These are phyloP conservation scores for Teratosphaeria gauchensis DNA, from an alignment of 2,329 filamentous ascomycete genomes.

Conservation along the genomic window DNA sequence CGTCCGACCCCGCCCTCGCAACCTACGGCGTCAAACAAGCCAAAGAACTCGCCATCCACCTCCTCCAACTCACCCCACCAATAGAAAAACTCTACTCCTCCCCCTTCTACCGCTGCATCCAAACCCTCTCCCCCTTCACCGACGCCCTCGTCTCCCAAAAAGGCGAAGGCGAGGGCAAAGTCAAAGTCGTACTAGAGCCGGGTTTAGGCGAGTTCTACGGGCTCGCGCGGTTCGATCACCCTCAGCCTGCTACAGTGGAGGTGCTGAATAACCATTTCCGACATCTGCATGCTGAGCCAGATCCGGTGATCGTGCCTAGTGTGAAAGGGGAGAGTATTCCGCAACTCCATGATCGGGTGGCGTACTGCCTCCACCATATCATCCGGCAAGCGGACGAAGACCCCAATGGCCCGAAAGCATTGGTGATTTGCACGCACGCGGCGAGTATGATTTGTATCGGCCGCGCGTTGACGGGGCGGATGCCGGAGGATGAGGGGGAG, in stretches of 20 bases:
- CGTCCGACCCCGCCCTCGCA: conserved; percentile 78
- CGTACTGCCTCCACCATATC: conserved; percentile 58
- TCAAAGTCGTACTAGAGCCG: conserved; percentile 28
- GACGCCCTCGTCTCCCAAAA: conserved; percentile 34
- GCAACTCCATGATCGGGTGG: conserved; percentile 71
- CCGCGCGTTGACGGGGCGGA: conserved; percentile 64
- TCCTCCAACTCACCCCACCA: conserved; percentile 53
- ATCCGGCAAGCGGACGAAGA: conserved; percentile 61
- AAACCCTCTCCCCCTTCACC: conserved; percentile 67
- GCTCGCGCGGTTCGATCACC: conserved; percentile 73
- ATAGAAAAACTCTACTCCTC: conserved; percentile 73
- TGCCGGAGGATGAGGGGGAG: conserved; percentile 60
- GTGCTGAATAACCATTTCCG: conserved; percentile 61
- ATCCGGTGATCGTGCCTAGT: conserved; percentile 56
- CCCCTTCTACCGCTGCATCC: conserved; percentile 78
- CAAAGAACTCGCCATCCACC: conserved; percentile 59
- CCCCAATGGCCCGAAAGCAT: conserved; percentile 53
- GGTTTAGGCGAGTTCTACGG: conserved; percentile 79
- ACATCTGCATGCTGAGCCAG: conserved; percentile 36
- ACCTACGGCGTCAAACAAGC: conserved; percentile 80
- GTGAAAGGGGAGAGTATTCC: conserved; percentile 68
- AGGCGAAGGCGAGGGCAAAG: not conserved
- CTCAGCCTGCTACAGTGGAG: conserved; percentile 57
- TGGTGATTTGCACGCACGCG: conserved; percentile 82
- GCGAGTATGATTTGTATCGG: conserved; percentile 82